Base-by-base conservation (phyloP, 352 stramenopile species). In the Phytophthora syringae region DNA sequence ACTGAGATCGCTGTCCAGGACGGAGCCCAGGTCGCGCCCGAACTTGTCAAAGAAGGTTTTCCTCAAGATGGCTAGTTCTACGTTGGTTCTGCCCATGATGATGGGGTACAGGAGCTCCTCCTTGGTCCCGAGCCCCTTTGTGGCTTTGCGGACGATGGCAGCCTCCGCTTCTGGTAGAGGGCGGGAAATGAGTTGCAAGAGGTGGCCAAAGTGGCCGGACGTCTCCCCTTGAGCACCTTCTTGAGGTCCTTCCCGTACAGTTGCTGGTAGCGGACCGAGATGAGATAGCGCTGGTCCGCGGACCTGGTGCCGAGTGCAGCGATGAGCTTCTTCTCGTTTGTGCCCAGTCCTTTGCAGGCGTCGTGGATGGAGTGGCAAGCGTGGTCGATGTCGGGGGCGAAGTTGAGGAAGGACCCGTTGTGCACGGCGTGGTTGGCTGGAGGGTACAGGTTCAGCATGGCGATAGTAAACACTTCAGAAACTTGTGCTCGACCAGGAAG, bases 381-480 rank as follows among this genome's bases (percentile, higher is more conserved):
- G 16, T 77, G 59, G 50, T 93, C 84, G 36, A 90, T 77, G 22
- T 82, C 68, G 0, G 72, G 58, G 0, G 70, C 60, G 64, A 82
- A 90, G 39, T 62, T 64, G 25, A 90, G 59, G 36, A 53, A 52
- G 34, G 62, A 52, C 44, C 84, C 82, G 34, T 79, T 77, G 79
- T 82, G 86, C 37, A 86, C 60, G 60, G 78, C 76, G 72, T 90
- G 79, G 49, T 80, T 81, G 3, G 82, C 80, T 40, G 80, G 79
- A 30, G 86, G 82, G 70, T 94, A 94, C 49, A 93, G 77, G 74
- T 90, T 88, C 43, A 92, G 68, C 84, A 90, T 91, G n/a, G n/a
- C n/a, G n/a, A n/a, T n/a, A n/a, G n/a, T n/a, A n/a, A n/a, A n/a
- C n/a, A n/a, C n/a, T n/a, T n/a, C n/a, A n/a, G n/a, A n/a, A n/a